A percentile compares a stretch with the other conserved stretches of the same genome.
Evolutionary conservation across 148 eudicot species (phyloP).

Genomic region (Camellia japonica): DNA sequence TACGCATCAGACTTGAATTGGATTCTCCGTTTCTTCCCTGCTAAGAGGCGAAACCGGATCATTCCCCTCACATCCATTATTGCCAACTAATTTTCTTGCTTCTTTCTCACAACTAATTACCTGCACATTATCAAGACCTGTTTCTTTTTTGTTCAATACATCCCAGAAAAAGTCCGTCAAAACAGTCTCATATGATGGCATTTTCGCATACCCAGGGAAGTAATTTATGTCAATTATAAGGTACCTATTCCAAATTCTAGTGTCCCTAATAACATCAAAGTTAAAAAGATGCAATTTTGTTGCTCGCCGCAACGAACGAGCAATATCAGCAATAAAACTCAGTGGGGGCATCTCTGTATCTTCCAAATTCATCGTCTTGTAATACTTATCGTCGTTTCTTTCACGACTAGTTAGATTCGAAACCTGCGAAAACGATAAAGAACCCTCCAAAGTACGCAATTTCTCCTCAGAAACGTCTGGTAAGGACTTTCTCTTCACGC

Average conservation of each 20-base stretch:
- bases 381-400: slow-evolving; percentile 46
- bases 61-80: slow-evolving; percentile 24
- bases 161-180: slow-evolving; percentile 73
- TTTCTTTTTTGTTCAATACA: slow-evolving; percentile 33
- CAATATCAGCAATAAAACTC: slow-evolving; percentile 45
- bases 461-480: slow-evolving; percentile 65
- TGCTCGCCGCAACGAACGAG: slow-evolving; percentile 45
- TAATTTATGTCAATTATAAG: slow-evolving; percentile 87
- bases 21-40: slow-evolving; percentile 22
- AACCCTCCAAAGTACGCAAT: slow-evolving; percentile 34
- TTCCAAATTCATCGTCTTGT: slow-evolving; percentile 48
- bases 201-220: slow-evolving; percentile 89
- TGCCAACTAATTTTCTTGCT: slow-evolving; percentile 26
- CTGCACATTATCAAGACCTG: slow-evolving; percentile 12
- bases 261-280: slow-evolving; percentile 74
- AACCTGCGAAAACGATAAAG: slow-evolving; percentile 67
- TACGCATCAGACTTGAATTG: slow-evolving; percentile 23
- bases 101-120: slow-evolving; percentile 14
- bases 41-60: slow-evolving; percentile 18
- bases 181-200: slow-evolving; percentile 67
- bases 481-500: slow-evolving; percentile 70
- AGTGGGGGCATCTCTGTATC: slow-evolving; percentile 63
- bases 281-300: slow-evolving; percentile 59
- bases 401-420: slow-evolving; percentile 52
- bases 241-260: slow-evolving; percentile 55